Evolutionary conservation across 257 asterid species (phyloP), one percentile per base, ranked within the genome.

Genomic region (Voacanga thouarsii): DNA sequence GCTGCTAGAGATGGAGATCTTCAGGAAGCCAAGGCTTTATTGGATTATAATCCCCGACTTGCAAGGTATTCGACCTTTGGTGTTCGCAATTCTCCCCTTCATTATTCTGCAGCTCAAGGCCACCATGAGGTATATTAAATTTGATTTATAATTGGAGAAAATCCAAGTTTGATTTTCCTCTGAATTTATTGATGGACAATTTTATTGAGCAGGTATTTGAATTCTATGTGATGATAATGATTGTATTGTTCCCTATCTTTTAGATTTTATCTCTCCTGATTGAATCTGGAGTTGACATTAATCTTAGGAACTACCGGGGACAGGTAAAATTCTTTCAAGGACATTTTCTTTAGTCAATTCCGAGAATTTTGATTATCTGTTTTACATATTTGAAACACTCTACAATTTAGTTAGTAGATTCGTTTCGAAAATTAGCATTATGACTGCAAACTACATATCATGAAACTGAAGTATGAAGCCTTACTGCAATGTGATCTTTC

Each of bases 1-100:
- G 98, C 98, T 45, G 98, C 98, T 51, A 93, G 98, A 82, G 98
- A 93, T 81, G 98, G 98, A 28, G 98, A 93, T 89, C 81, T 93
- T 73, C 97, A 88, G 82, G 98, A 93, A 88, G 98, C 98, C 28
- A 93, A 91, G 92, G 97, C 96, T 64, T 90, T 93, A 63, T 84
- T 93, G 85, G 97, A 93, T 19, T 93, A 90, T 78, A 91, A 93
- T 80, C 98, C 98, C 37, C 96, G 98, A 5, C 90, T 91, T 0
- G 98, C 91, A 4, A 83, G 93, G 79, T 93, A 93, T 83, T 90
- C 97, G 2, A 93, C 98, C 12, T 93, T 93, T 66, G 97, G 98
- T 14, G 94, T 92, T 79, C 96, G 97, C 0, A 93, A 93, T 84
- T 91, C 98, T 26, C 98, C 98, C 9, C 90, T 93, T 85, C 98